A percentile compares a stretch with the other conserved stretches of the same genome.
These are phyloP conservation scores for Scleroderma bovista DNA, from an alignment of 768 basidiomycete species.

Conservation along the genomic window DNA sequence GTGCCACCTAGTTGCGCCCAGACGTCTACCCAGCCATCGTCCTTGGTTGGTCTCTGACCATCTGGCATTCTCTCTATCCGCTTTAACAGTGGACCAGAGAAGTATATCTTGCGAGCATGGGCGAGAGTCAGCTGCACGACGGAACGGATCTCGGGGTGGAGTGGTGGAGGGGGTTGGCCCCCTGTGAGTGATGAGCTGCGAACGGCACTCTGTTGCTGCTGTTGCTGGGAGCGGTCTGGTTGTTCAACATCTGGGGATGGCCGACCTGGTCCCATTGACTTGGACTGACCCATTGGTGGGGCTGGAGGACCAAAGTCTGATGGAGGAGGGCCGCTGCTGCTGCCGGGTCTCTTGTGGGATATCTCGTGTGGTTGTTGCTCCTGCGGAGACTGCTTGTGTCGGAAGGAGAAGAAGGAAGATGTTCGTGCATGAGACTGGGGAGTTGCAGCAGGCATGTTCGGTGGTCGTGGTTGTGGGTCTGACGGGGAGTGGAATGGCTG, in stretches of 20 bases:
- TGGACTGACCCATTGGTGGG: conserved; percentile 28
- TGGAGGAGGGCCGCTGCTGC: conserved; percentile 4
- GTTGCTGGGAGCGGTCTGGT: conserved; percentile 19
- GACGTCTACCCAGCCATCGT: conserved; percentile 78
- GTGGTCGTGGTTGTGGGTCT: conserved; percentile 19
- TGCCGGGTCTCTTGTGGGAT: conserved; percentile 14
- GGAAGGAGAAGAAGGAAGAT: conserved; percentile 64
- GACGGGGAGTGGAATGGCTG: conserved; percentile 8
- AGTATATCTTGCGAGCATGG: conserved; percentile 83
- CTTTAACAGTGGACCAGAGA: conserved; percentile 77
- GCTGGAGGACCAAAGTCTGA: conserved; percentile 20
- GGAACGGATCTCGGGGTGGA: conserved; percentile 81
- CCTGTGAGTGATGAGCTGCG: conserved; percentile 17
- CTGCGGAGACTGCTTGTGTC: conserved; percentile 32
- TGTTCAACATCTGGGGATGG: conserved; percentile 16
- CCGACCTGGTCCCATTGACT: conserved; percentile 25
- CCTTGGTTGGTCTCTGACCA: conserved; percentile 61
- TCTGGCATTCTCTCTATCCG: conserved; percentile 73
- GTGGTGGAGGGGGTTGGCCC: conserved; percentile 27
- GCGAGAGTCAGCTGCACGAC: conserved; percentile 68
- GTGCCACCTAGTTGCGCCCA: conserved; percentile 91
- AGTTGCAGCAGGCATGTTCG: conserved; percentile 16
- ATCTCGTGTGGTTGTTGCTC: conserved; percentile 13
- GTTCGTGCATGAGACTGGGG: conserved; percentile 45
- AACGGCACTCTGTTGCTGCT: conserved; percentile 11